Evolutionary conservation across 768 basidiomycete genomes (phyloP).

Genomic region (Tricholoma furcatifolium): DNA sequence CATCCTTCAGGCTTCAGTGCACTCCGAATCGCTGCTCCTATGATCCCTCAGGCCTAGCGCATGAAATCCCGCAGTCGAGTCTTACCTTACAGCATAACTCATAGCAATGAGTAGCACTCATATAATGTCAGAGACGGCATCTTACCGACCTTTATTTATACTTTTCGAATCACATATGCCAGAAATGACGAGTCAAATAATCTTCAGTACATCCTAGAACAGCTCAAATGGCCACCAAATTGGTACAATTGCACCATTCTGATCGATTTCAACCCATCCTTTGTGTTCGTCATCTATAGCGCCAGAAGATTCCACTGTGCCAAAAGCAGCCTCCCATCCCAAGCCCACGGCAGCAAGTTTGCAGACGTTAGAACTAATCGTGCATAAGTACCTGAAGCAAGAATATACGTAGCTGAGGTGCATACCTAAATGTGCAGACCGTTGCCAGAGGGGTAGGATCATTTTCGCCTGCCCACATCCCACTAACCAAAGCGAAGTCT

Average conservation of each 20-base stretch:
- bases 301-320: slow-evolving; percentile 46
- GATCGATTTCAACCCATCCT: slow-evolving; percentile 69
- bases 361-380: slow-evolving; percentile 58
- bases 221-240: slow-evolving; percentile 60
- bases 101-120: no score
- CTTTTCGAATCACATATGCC: no score
- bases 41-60: no score
- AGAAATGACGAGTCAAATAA: no score
- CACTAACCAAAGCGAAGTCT: slow-evolving; percentile 65
- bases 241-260: slow-evolving; percentile 52
- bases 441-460: slow-evolving; percentile 49
- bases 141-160: no score
- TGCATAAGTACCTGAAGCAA: slow-evolving; percentile 6
- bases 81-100: no score
- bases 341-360: slow-evolving; percentile 56
- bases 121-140: no score
- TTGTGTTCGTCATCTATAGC: slow-evolving; percentile 41
- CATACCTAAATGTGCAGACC: slow-evolving; percentile 60
- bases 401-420: not conserved
- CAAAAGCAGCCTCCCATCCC: slow-evolving; percentile 66
- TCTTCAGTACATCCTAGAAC: slow-evolving; percentile 28
- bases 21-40: no score
- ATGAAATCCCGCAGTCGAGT: no score
- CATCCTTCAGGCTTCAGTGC: no score
- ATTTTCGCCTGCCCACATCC: slow-evolving; percentile 51